A percentile compares a stretch with the other conserved stretches of the same genome.
These are phyloP conservation scores for Sanghuangporus baumii DNA, from an alignment of 1,284 basidiomycete species.

Conservation along the genomic window DNA sequence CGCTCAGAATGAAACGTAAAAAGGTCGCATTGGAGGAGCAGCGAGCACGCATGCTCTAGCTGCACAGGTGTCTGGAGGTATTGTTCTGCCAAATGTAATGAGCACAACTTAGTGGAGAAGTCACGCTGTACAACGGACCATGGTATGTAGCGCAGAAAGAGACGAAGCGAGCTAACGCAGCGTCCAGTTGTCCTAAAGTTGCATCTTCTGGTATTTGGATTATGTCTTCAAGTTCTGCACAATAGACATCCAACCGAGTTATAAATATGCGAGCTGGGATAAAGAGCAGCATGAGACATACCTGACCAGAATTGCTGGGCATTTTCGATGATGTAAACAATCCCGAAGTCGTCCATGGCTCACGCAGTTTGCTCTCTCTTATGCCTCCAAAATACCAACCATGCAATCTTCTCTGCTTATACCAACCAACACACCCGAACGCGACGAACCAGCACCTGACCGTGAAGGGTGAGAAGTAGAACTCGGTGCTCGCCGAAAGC, in stretches of 20 bases:
- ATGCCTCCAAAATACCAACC: neutral
- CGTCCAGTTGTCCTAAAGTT: slow-evolving; percentile 72
- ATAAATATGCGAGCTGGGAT: slow-evolving; percentile 4
- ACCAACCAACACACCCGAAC: neutral
- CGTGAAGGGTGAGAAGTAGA: slow-evolving; percentile 16
- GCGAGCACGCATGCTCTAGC: slow-evolving; percentile 71
- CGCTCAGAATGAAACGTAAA: slow-evolving; percentile 85
- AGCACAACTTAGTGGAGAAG: slow-evolving; percentile 10
- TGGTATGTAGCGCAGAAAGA: slow-evolving; percentile 80
- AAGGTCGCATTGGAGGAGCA: slow-evolving; percentile 76
- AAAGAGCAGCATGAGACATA: slow-evolving; percentile 32
- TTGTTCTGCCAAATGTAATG: slow-evolving; percentile 46
- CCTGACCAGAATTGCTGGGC: slow-evolving; percentile 85
- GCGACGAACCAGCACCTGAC: slow-evolving; percentile 11
- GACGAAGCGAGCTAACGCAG: slow-evolving; percentile 70
- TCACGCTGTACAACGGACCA: slow-evolving; percentile 43
- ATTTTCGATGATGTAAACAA: slow-evolving; percentile 75
- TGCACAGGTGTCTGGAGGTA: slow-evolving; percentile 79
- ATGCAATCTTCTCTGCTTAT: neutral
- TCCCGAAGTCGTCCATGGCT: slow-evolving; percentile 41
- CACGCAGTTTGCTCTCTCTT: neutral
- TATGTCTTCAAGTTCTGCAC: slow-evolving; percentile 79
- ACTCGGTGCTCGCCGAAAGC: neutral
- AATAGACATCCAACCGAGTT: neutral
- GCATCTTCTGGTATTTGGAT: slow-evolving; percentile 59